Evolutionary conservation across 805 yeast genomes (phyloP).

Genomic region (Candida awuae): DNA sequence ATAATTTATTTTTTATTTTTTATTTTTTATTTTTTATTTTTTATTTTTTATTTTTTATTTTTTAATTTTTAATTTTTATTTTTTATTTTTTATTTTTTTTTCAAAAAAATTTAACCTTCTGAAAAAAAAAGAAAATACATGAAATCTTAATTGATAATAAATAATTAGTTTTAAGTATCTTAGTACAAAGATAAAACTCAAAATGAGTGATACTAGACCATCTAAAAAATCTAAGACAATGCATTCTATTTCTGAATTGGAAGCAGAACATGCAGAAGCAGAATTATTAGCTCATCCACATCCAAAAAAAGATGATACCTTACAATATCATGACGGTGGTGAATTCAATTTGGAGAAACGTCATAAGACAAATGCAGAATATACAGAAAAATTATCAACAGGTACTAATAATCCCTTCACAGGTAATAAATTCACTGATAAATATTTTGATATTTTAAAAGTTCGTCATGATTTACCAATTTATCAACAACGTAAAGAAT

Average conservation of each 20-base stretch:
- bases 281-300: constrained; percentile 43
- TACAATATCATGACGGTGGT: constrained; percentile 56
- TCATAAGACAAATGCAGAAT: constrained; percentile 57
- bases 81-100: neutral
- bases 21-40: neutral
- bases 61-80: neutral
- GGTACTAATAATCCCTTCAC: constrained; percentile 72
- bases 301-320: constrained; percentile 26
- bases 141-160: too few relatives aligned
- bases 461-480: constrained; percentile 86
- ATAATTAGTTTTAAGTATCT: too few relatives aligned
- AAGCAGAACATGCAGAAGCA: constrained; percentile 62
- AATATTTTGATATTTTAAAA: constrained; percentile 71
- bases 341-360: constrained; percentile 50
- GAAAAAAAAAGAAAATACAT: too few relatives aligned
- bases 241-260: constrained; percentile 51
- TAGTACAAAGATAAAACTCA: too few relatives aligned
- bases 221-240: constrained; percentile 41
- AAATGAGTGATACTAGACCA: constrained; percentile 31
- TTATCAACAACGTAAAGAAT: constrained; percentile 86
- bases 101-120: too few relatives aligned
- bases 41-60: neutral
- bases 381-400: constrained; percentile 51
- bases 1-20: too few relatives aligned
- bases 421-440: constrained; percentile 50